Evolutionary conservation across 1,284 basidiomycete genomes (phyloP), one percentile per base, ranked within the genome.

Genomic region (Leccinum subfulvum): DNA sequence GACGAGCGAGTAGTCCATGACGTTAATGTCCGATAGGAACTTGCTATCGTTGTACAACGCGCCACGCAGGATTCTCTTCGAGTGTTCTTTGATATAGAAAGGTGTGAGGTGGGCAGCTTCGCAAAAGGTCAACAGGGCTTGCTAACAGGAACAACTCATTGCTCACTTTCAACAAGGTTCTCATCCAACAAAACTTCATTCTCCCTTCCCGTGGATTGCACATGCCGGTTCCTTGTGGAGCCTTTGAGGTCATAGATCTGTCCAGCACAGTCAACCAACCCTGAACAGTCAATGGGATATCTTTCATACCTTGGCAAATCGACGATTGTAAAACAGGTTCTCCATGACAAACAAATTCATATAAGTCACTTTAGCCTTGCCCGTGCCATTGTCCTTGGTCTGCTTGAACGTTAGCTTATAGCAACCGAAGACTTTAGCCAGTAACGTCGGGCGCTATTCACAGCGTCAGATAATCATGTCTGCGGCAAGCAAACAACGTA

Each of bases 331-430:
- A 74, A 98, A 97, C 13, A 99, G 82, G 71, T 99, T 99, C 77
- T 99, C 94, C 94, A 98, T 98, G 60, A 99, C 94, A 52, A 98
- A 80, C 28, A 98, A 82, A 72, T 98, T 98, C 90, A 98, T 95
- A 71, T 95, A 89, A 23, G 92, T 92, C 8, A 88, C 85, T 74
- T 93, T 93, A 3, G 89, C 85, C 71, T 85, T 90, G 56, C 80
- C 84, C 3, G 81, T 70, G 13, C 80, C 80, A 64, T 79, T 84
- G 65, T 89, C 88, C 67, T 86, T 88, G 0, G 87, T 87, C 74
- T 96, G 97, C 68, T 88, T 88, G 79, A 95, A 96, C 1, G 94
- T 95, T 65, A 99, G 85, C 71, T 98, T 96, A 78, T 94, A 99
- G 72, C 96, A 97, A 1, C 97, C 97, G 68, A 98, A 98, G 62